Conservation (phyloP, 1,284 basidiomycete species). For the Apiotrichum sp. region DNA sequence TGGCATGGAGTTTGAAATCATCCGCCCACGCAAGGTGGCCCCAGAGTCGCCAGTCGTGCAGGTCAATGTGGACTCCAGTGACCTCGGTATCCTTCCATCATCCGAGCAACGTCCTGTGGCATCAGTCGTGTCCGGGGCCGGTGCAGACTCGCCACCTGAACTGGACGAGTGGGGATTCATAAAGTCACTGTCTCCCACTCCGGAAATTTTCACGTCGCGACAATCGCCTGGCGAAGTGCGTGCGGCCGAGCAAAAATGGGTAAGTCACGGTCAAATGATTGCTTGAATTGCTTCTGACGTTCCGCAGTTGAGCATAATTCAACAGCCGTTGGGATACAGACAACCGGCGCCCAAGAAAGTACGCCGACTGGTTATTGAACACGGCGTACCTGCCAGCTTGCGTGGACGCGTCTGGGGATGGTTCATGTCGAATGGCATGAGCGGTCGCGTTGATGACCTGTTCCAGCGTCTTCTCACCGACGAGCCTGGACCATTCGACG, state of each 20-base stretch:
- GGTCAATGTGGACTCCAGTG: conserved; percentile 9
- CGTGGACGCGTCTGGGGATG: conserved; percentile 75
- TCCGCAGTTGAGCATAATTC: conserved; percentile 57
- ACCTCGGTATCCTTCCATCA: conserved; percentile 1
- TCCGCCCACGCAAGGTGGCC: conserved; percentile 28
- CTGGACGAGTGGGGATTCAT: conserved; percentile 47
- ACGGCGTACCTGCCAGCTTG: conserved; percentile 71
- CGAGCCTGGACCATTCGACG: conserved; percentile 53
- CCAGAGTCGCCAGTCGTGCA: neutral
- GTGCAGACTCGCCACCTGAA: conserved; percentile 19
- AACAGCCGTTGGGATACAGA: conserved; percentile 57
- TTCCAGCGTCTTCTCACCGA: conserved; percentile 62
- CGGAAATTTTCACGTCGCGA: conserved; percentile 36
- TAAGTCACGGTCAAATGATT: conserved; percentile 3
- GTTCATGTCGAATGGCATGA: conserved; percentile 67
- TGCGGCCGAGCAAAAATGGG: conserved; percentile 43
- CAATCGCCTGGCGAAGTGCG: conserved; percentile 30
- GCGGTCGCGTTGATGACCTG: conserved; percentile 61
- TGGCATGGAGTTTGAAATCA: conserved; percentile 45
- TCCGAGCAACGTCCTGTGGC: too few species aligned
- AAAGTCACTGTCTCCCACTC: conserved; percentile 28
- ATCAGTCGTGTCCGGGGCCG: neutral
- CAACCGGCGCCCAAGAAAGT: conserved; percentile 78
- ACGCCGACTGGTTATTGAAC: conserved; percentile 67
- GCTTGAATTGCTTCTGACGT: conserved; percentile 3